Evolutionary conservation across 768 basidiomycete species (phyloP).

Genomic region (Tubosaeta sp.): DNA sequence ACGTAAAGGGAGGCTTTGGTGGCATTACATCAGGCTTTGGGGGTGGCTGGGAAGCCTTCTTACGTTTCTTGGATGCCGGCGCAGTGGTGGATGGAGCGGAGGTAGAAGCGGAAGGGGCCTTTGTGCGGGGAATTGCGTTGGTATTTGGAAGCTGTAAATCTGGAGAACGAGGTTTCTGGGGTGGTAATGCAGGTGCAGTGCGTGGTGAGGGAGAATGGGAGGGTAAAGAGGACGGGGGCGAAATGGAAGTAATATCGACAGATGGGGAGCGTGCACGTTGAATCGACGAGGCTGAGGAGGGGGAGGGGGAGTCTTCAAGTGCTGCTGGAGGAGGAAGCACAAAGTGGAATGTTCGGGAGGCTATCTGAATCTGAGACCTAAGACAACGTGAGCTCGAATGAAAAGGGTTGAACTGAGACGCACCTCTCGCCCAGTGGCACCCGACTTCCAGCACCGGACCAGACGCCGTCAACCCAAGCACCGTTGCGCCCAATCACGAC

Average conservation of each 20-base stretch:
- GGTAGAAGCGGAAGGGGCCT: slow-evolving; percentile 31
- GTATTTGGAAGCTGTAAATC: slow-evolving; percentile 60
- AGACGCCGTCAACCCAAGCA: slow-evolving; percentile 97
- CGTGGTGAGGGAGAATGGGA: slow-evolving; percentile 69
- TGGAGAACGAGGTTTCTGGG: slow-evolving; percentile 43
- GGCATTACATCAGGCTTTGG: slow-evolving; percentile 74
- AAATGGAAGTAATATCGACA: slow-evolving; percentile 77
- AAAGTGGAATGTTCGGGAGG: slow-evolving; percentile 95
- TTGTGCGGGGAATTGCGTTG: slow-evolving; percentile 48
- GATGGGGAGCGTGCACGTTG: slow-evolving; percentile 72
- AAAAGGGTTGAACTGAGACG: slow-evolving; percentile 13
- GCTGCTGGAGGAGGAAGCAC: slow-evolving; percentile 85
- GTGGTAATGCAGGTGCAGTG: slow-evolving; percentile 39
- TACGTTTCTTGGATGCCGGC: slow-evolving; percentile 59
- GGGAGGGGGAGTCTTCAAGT: slow-evolving; percentile 77
- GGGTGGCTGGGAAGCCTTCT: slow-evolving; percentile 47
- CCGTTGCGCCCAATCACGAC: slow-evolving; percentile 95
- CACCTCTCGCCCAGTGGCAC: slow-evolving; percentile 86
- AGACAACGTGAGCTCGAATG: slow-evolving; percentile 10
- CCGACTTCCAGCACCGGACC: slow-evolving; percentile 83
- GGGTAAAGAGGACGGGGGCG: slow-evolving; percentile 76
- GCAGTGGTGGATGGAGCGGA: slow-evolving; percentile 11
- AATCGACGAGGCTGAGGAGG: slow-evolving; percentile 70
- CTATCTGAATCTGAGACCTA: slow-evolving; percentile 95
- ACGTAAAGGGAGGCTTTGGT: slow-evolving; percentile 85